These are phyloP conservation scores for Magnaporthiopsis rhizophila DNA, from an alignment of 2,329 filamentous ascomycete genomes.

Conservation along the genomic window DNA sequence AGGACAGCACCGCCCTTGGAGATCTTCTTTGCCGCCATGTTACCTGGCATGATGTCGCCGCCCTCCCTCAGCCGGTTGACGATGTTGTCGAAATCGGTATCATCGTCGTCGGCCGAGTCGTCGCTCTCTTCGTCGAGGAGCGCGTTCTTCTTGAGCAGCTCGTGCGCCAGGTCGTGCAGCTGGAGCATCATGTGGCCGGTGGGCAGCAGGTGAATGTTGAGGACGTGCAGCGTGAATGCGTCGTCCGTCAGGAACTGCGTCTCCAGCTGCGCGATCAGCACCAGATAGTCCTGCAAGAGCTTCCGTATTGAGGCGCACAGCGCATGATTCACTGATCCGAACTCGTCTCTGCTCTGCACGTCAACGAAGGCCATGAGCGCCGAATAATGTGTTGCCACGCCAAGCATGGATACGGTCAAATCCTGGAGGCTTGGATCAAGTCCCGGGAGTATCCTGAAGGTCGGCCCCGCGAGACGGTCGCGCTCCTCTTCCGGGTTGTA, in stretches of 20 bases:
- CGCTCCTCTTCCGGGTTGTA: slow-evolving; percentile 83
- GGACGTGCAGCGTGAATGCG: slow-evolving; percentile 83
- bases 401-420: slow-evolving; percentile 79
- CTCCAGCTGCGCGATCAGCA: slow-evolving; percentile 88
- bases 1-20: slow-evolving; percentile 97
- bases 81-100: slow-evolving; percentile 86
- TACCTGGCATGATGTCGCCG: slow-evolving; percentile 69
- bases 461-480: slow-evolving; percentile 74
- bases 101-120: slow-evolving; percentile 58
- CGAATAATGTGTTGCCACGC: slow-evolving; percentile 88
- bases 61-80: slow-evolving; percentile 83
- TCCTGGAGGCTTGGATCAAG: slow-evolving; percentile 89
- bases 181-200: slow-evolving; percentile 89
- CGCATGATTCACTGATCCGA: slow-evolving; percentile 90
- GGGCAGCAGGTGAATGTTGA: slow-evolving; percentile 85
- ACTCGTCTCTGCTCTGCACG: slow-evolving; percentile 86
- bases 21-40: slow-evolving; percentile 78
- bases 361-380: slow-evolving; percentile 91
- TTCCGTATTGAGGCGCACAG: slow-evolving; percentile 92
- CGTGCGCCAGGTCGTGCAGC: slow-evolving; percentile 77
- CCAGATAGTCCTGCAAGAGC: slow-evolving; percentile 84
- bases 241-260: slow-evolving; percentile 85
- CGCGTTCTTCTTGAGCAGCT: slow-evolving; percentile 80
- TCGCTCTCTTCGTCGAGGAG: slow-evolving; percentile 75
- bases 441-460: slow-evolving; percentile 70